Base-by-base conservation (phyloP, 176 grass and related monocot genomes). In the Saccharum spontaneum region DNA sequence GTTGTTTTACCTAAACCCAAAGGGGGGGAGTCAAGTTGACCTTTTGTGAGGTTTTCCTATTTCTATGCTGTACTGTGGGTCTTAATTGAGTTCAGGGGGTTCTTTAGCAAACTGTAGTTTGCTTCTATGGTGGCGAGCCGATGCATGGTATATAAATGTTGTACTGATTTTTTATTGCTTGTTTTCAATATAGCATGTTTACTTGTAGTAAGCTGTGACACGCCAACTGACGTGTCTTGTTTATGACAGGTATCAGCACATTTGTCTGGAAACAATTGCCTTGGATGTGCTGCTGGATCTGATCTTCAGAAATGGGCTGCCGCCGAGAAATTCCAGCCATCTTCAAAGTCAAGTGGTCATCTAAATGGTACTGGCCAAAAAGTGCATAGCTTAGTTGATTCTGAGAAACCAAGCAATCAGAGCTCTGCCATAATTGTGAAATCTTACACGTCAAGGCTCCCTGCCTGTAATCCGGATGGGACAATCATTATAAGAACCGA, bases 401-500 rank as follows among this genome's bases (percentile, higher is more conserved):
- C 26, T 2, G 71, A 55, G 43, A 92, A 89, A 78, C 13, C 49
- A 26, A 80, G 75, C 79, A 37, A 62, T 72, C 79, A 83, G 49
- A 83, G 43, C 66, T 62, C 82, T 63, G 20, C 57, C 18, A 60
- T 93, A 66, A 36, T 77, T 44, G 85, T 78, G 48, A 86, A 86
- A 78, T 87, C 89, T 54, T 84, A 92, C 79, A 85, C 93, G 37
- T 86, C 88, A 73, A 92, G 77, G 79, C 61, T 88, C 22, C 11
- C 65, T 20, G 50, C 45, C 10, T 66, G 67, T 67, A 84, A 75
- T 85, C 49, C 63, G 41, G 83, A 91, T 15, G 86, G 91, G 77
- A 92, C 87, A 76, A 92, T 96, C 44, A 1, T 88, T 79, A 84
- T 99, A 41, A 85, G 69, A 61, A 69, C 69, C 1, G 79, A 90